phyloP scores from a whole-genome alignment of 768 basidiomycete species.

The Rhodotorula taiwanensis region DNA sequence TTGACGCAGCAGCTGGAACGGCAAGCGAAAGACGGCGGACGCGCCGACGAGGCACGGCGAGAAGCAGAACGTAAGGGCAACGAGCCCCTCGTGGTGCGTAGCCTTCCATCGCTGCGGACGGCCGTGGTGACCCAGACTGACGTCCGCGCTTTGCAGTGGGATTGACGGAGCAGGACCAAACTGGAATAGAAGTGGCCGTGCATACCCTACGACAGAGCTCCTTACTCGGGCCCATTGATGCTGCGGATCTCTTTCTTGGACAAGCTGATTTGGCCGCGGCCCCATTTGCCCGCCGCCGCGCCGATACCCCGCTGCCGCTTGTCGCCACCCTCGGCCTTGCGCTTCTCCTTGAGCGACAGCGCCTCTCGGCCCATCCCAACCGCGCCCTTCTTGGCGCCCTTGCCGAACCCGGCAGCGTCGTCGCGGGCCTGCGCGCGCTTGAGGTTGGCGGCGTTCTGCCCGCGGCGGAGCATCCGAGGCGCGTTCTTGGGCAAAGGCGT shows the following conservation, averaged over 20 bases:
- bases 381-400: constrained; percentile 7
- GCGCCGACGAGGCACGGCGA: constrained; percentile 4
- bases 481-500: constrained; percentile 36
- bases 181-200: too few relatives aligned
- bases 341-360: constrained; percentile 31
- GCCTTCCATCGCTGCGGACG: too few relatives aligned
- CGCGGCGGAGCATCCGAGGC: constrained; percentile 26
- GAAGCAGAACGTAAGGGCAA: constrained; percentile 18
- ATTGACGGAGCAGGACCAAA: constrained; percentile 5
- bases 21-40: constrained; percentile 17
- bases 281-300: constrained; percentile 25
- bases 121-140: too few relatives aligned
- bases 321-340: constrained; percentile 26
- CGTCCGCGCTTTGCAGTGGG: constrained; percentile 1
- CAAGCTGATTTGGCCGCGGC: constrained; percentile 21
- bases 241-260: constrained; percentile 23
- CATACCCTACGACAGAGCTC: too few relatives aligned
- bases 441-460: constrained; percentile 33
- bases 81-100: constrained; percentile 13
- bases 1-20: constrained; percentile 6
- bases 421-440: constrained; percentile 29
- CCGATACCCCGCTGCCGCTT: constrained; percentile 30
- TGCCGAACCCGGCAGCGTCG: constrained; percentile 8
- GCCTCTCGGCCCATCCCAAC: constrained; percentile 18
- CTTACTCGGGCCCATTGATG: constrained; percentile 10